phyloP scores from a whole-genome alignment of 805 yeast species.

The Candida corydali region DNA sequence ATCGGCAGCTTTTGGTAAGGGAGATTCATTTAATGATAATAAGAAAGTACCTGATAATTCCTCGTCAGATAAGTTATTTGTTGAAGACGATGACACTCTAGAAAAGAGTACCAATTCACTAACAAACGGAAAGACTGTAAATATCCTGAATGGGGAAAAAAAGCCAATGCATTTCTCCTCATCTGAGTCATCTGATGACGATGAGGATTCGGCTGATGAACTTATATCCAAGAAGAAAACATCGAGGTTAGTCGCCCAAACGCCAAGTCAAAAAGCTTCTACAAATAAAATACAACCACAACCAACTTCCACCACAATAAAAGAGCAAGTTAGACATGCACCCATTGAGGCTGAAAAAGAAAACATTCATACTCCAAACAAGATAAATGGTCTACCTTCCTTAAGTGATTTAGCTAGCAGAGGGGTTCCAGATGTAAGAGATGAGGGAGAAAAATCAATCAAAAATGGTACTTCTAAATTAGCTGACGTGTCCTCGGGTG shows the following conservation, averaged over 20 bases:
- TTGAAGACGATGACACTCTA: neutral
- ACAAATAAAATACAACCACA: neutral
- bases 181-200: slow-evolving; percentile 10
- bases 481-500: slow-evolving; percentile 2
- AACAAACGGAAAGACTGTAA: neutral
- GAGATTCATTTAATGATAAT: neutral
- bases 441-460: slow-evolving; percentile 8
- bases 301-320: neutral
- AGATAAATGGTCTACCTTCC: slow-evolving; percentile 30
- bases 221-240: slow-evolving; percentile 1
- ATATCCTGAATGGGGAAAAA: neutral
- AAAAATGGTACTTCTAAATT: neutral
- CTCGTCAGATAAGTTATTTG: neutral
- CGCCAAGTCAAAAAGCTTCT: slow-evolving; percentile 7
- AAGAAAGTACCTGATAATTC: neutral
- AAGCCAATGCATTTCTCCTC: slow-evolving; percentile 14
- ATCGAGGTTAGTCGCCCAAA: slow-evolving; percentile 10
- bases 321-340: neutral
- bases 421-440: slow-evolving; percentile 66
- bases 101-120: neutral
- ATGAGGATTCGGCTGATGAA: slow-evolving; percentile 8
- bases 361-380: neutral
- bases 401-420: slow-evolving; percentile 57
- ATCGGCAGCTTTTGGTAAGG: slow-evolving; percentile 1
- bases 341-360: neutral